Percentiles rank a stretch among this genome's conserved stretches.
Evolutionary conservation across 2,329 filamentous ascomycete species (phyloP).

Genomic region (Cladosporium phlei): DNA sequence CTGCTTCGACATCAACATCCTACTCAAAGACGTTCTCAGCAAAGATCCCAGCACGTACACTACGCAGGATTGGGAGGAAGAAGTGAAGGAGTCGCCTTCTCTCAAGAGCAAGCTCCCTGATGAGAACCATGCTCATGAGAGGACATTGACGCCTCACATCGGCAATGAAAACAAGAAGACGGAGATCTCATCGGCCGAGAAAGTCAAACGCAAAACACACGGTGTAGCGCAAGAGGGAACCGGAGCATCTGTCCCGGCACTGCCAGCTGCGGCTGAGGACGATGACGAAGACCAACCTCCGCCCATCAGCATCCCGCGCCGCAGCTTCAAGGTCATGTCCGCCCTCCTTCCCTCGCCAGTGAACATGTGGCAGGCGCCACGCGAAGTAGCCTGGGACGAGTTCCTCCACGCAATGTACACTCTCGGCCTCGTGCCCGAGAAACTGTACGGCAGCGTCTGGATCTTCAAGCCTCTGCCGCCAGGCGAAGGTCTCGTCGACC

Average conservation of each 20-base stretch:
- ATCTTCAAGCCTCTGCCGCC: slow-evolving; percentile 45
- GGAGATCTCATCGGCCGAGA: background rate
- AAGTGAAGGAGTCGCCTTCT: background rate
- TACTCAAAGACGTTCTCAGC: background rate
- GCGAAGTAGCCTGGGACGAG: slow-evolving; percentile 51
- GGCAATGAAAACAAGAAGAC: slow-evolving; percentile 1
- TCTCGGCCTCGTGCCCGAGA: slow-evolving; percentile 49
- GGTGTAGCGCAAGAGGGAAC: background rate
- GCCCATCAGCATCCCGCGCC: slow-evolving; percentile 17
- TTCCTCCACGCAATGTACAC: slow-evolving; percentile 50
- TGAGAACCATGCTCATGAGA: background rate
- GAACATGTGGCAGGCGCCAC: slow-evolving; percentile 33
- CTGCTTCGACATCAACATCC: background rate
- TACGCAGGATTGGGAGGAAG: slow-evolving; percentile 1
- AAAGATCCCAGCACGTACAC: background rate
- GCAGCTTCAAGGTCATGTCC: slow-evolving; percentile 38
- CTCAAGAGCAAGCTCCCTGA: background rate
- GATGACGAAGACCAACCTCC: background rate
- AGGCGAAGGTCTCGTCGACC: slow-evolving; percentile 29
- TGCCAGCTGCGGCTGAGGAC: background rate
- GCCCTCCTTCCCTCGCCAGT: slow-evolving; percentile 38
- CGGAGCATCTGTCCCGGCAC: background rate
- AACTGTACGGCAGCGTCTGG: slow-evolving; percentile 59
- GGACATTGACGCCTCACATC: background rate
- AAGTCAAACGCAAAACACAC: background rate